A percentile compares a stretch with the other conserved stretches of the same genome.
Evolutionary conservation across 768 basidiomycete genomes (phyloP).

Genomic region (Pleurotus citrinopileatus): DNA sequence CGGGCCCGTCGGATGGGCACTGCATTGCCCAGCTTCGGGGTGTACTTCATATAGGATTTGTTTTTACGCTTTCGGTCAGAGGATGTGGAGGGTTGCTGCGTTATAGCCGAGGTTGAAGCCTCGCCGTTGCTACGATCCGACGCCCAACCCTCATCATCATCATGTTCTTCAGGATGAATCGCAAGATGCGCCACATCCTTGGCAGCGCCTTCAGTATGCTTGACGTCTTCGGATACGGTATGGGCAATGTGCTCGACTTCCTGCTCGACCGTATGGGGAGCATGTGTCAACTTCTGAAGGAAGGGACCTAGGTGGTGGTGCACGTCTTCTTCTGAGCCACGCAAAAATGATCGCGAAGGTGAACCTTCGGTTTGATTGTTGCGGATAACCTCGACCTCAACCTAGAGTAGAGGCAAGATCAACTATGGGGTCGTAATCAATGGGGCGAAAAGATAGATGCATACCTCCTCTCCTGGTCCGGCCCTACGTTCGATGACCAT

Average conservation of each 20-base stretch:
- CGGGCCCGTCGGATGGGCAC: background rate
- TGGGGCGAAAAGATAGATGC: too few relatives aligned
- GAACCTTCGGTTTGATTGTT: conserved; percentile 21
- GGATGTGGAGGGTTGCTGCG: conserved; percentile 11
- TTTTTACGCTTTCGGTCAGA: conserved; percentile 21
- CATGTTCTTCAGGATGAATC: conserved; percentile 26
- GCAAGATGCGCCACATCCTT: conserved; percentile 13
- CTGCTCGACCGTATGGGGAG: conserved; percentile 19
- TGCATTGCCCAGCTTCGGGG: conserved; percentile 13
- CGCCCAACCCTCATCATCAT: conserved; percentile 63
- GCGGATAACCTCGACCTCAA: conserved; percentile 62
- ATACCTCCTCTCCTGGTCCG: conserved; percentile 67
- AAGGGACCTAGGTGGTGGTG: conserved; percentile 29
- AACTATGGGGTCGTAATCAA: too few relatives aligned
- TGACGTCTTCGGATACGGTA: conserved; percentile 22
- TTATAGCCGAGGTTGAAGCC: conserved; percentile 6
- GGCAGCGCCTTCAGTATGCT: conserved; percentile 18
- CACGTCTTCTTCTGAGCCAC: conserved; percentile 18
- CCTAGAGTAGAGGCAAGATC: conserved; percentile 30
- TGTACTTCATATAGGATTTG: conserved; percentile 18
- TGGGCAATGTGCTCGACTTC: conserved; percentile 19
- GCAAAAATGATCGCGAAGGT: conserved; percentile 14
- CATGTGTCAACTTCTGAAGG: conserved; percentile 21
- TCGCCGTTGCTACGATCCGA: conserved; percentile 47
- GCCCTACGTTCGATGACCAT: conserved; percentile 58